Percentiles rank a stretch among this genome's conserved stretches.
These are phyloP conservation scores for Chaetomidium leptoderma DNA, from an alignment of 495 filamentous ascomycete genomes.

Conservation along the genomic window DNA sequence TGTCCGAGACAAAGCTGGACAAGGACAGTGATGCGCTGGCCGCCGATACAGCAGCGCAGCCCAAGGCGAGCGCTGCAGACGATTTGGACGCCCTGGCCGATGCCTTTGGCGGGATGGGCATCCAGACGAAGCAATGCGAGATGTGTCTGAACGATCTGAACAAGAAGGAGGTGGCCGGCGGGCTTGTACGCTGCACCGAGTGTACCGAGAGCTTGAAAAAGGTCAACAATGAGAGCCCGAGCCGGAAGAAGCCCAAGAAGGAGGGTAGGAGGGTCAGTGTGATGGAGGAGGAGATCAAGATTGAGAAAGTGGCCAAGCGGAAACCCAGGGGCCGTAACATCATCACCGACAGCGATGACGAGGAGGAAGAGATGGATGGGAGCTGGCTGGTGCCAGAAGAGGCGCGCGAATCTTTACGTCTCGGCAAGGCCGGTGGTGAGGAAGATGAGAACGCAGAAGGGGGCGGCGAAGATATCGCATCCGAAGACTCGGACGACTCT, in stretches of 20 bases:
- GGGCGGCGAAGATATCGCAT: slow-evolving; percentile 70
- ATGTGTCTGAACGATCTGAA: slow-evolving; percentile 74
- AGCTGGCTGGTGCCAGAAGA: slow-evolving; percentile 71
- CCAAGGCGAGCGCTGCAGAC: slow-evolving; percentile 49
- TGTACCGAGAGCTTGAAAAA: slow-evolving; percentile 32
- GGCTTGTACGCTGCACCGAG: slow-evolving; percentile 46
- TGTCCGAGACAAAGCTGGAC: slow-evolving; percentile 76
- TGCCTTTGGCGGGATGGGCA: slow-evolving; percentile 75
- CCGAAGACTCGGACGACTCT: slow-evolving; percentile 51
- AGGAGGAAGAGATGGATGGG: slow-evolving; percentile 58
- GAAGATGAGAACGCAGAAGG: slow-evolving; percentile 86
- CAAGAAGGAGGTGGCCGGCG: slow-evolving; percentile 51
- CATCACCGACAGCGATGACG: slow-evolving; percentile 61
- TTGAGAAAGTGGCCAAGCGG: slow-evolving; percentile 39
- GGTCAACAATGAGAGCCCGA: slow-evolving; percentile 35
- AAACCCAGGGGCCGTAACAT: slow-evolving; percentile 43
- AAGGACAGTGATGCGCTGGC: slow-evolving; percentile 81
- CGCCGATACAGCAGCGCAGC: slow-evolving; percentile 52
- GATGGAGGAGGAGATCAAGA: slow-evolving; percentile 44
- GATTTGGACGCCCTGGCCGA: slow-evolving; percentile 78
- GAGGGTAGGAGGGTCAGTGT: slow-evolving; percentile 45
- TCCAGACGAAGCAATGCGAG: slow-evolving; percentile 80
- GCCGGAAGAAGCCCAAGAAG: slow-evolving; percentile 40
- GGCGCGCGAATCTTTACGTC: slow-evolving; percentile 50
- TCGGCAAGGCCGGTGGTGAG: slow-evolving; percentile 74